These are phyloP conservation scores for Phytophthora kernoviae DNA, from an alignment of 352 stramenopile species.

Conservation along the genomic window DNA sequence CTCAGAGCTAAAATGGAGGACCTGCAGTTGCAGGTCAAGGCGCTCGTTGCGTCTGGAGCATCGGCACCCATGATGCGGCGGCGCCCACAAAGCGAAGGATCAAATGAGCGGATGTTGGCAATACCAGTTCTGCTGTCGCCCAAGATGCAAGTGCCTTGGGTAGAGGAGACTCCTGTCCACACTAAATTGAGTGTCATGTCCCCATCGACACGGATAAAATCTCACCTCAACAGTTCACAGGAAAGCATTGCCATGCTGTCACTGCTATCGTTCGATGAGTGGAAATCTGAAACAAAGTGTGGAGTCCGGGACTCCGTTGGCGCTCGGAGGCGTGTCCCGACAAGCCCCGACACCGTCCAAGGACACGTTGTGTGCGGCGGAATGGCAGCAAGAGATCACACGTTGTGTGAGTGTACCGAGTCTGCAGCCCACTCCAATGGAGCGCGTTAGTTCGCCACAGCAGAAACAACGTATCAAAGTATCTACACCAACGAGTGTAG, in stretches of 20 bases:
- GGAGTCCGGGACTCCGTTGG: conserved; percentile 31
- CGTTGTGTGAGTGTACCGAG: conserved; percentile 63
- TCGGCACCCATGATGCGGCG: conserved; percentile 6
- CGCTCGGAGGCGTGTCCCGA: conserved; percentile 15
- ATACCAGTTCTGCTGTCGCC: conserved; percentile 4
- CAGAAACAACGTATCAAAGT: conserved; percentile 9
- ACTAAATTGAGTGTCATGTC: conserved; percentile 1
- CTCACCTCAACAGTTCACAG: not conserved
- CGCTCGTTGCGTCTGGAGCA: conserved; percentile 29
- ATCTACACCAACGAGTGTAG: not conserved
- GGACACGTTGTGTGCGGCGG: conserved; percentile 20
- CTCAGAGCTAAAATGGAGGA: conserved; percentile 64
- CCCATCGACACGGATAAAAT: conserved; percentile 12
- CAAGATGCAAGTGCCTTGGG: not conserved
- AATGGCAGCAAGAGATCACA: conserved; percentile 44
- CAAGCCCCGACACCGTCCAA: conserved; percentile 39
- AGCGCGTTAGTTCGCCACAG: conserved; percentile 39
- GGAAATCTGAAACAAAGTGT: conserved; percentile 62
- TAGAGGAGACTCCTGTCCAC: conserved; percentile 1
- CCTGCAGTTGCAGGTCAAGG: conserved; percentile 57
- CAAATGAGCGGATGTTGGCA: not conserved
- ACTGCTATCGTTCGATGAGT: conserved; percentile 61
- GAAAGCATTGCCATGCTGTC: conserved; percentile 14
- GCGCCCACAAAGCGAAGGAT: conserved; percentile 7
- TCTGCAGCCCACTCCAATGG: conserved; percentile 63